Evolutionary conservation across 2,329 filamentous ascomycete genomes (phyloP).

Genomic region (Aspergillus sp.): DNA sequence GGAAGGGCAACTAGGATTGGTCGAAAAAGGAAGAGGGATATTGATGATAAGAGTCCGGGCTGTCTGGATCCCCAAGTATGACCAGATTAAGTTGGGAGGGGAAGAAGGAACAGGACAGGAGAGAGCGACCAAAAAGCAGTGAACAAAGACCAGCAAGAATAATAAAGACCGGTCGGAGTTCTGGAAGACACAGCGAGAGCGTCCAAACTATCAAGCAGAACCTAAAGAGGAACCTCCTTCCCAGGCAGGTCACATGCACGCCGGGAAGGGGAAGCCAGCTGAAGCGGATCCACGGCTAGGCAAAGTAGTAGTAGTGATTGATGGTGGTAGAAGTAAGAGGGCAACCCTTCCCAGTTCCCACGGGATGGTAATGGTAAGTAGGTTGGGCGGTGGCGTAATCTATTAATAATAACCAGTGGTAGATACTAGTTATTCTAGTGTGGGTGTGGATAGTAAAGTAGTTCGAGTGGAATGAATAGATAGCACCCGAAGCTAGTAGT

Average conservation of each 20-base stretch:
- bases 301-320: neutral
- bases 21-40: slow-evolving; percentile 1
- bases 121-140: no score
- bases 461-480: neutral
- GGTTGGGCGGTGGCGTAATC: slow-evolving; percentile 25
- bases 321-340: neutral
- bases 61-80: no score
- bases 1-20: neutral
- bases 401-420: slow-evolving; percentile 23
- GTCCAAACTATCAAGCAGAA: slow-evolving; percentile 2
- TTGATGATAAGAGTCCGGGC: slow-evolving; percentile 4
- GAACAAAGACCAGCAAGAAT: neutral
- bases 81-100: no score
- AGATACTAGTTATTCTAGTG: slow-evolving; percentile 4
- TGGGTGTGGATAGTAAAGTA: slow-evolving; percentile 4
- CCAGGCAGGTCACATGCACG: slow-evolving; percentile 19
- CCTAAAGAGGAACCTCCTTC: neutral
- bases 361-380: slow-evolving; percentile 3
- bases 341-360: slow-evolving; percentile 8
- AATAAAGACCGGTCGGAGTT: neutral
- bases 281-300: slow-evolving; percentile 16
- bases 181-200: no score
- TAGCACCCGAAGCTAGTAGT: neutral
- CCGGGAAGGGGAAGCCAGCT: slow-evolving; percentile 12
- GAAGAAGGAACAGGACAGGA: no score